Conservation (phyloP, 2,329 filamentous ascomycete genomes). For the Rugonectria rugulosa region DNA sequence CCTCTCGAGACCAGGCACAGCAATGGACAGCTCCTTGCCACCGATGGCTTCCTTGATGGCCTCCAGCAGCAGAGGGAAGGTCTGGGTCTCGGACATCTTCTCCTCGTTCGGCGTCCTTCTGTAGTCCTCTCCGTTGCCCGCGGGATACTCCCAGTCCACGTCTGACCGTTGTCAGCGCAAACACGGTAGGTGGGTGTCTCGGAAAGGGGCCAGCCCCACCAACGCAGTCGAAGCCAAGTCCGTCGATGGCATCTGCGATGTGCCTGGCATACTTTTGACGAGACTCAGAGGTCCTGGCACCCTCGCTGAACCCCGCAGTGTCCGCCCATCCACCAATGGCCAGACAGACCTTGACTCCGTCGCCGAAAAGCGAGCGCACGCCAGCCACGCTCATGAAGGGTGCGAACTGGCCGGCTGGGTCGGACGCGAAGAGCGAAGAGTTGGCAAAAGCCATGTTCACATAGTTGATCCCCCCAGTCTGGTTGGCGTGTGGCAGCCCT, state of each 20-base stretch:
- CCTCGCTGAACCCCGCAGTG: constrained; percentile 60
- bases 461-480: too few species aligned
- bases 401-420: too few species aligned
- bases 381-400: constrained; percentile 62
- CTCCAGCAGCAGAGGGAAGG: constrained; percentile 67
- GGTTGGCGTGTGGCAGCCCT: too few species aligned
- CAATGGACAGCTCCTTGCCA: constrained; percentile 69
- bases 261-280: constrained; percentile 65
- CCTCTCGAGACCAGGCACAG: constrained; percentile 66
- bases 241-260: constrained; percentile 60
- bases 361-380: constrained; percentile 59
- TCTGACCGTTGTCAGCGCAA: constrained; percentile 47
- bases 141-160: constrained; percentile 71
- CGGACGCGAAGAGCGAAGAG: too few species aligned
- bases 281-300: constrained; percentile 53
- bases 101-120: constrained; percentile 65
- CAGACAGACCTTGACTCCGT: constrained; percentile 66
- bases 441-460: too few species aligned
- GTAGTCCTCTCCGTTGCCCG: constrained; percentile 75
- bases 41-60: constrained; percentile 67
- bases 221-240: constrained; percentile 66
- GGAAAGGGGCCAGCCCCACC: constrained; percentile 46
- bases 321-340: constrained; percentile 75
- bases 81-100: constrained; percentile 66
- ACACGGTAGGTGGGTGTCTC: not conserved